Evolutionary conservation across 305 asterid species (phyloP).

Genomic region (Caryopteris hybrid): DNA sequence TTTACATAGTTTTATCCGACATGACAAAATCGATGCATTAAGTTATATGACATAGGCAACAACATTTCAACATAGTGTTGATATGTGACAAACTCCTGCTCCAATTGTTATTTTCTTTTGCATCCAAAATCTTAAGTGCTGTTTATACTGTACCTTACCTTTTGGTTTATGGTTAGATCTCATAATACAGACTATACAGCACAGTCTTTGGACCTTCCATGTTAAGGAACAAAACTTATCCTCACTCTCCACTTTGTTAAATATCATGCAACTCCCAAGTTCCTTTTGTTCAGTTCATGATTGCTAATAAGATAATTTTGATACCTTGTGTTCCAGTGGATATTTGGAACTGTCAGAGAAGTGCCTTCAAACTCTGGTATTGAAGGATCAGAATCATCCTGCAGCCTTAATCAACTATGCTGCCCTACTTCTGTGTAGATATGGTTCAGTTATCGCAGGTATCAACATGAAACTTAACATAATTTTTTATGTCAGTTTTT

Average conservation of each 20-base stretch:
- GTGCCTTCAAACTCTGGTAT: constrained; percentile 71
- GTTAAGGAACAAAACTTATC: not conserved
- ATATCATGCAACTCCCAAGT: not conserved
- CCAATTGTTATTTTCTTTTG: not conserved
- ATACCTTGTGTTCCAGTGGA: constrained; percentile 54
- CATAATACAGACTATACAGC: not conserved
- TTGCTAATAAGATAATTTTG: constrained; percentile 22
- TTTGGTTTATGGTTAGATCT: constrained; percentile 4
- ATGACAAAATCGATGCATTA: not conserved
- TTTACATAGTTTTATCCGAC: not conserved
- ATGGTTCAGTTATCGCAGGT: constrained; percentile 85
- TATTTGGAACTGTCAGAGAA: constrained; percentile 73
- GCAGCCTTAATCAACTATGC: constrained; percentile 86
- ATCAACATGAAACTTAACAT: constrained; percentile 13
- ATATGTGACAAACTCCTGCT: not conserved
- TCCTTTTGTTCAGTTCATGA: constrained; percentile 2
- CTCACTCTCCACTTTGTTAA: not conserved
- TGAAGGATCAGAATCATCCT: constrained; percentile 93
- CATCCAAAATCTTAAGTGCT: not conserved
- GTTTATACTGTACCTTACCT: not conserved
- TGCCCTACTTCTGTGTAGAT: constrained; percentile 68
- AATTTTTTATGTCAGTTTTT: constrained; percentile 7
- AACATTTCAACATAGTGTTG: constrained; percentile 2
- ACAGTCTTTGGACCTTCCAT: not conserved
- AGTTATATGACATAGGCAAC: not conserved